Conservation (phyloP, 2,329 filamentous ascomycete species). For the Lachnum nothofagi region DNA sequence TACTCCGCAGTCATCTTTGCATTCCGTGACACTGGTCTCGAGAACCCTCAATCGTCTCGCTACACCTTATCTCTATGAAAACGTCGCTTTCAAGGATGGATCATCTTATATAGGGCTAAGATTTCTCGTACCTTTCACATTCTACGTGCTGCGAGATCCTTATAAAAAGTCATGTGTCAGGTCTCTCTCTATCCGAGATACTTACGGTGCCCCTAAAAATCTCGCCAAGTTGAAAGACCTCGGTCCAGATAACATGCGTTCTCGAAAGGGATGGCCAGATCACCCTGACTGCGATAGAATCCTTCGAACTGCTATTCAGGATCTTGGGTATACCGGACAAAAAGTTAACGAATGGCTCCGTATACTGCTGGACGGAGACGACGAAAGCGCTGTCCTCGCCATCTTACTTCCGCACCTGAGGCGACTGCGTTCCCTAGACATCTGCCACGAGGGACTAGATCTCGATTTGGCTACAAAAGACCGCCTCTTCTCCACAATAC, state of each 20-base stretch:
- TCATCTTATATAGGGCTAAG: background rate
- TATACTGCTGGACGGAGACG: background rate
- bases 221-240: background rate
- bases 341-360: background rate
- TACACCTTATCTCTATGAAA: background rate
- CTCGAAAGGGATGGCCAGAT: background rate
- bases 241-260: background rate
- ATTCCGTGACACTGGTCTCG: background rate
- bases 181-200: background rate
- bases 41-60: background rate
- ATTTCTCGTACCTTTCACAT: background rate
- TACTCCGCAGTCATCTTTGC: background rate
- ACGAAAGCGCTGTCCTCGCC: background rate
- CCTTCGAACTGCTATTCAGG: background rate
- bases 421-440: background rate
- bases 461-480: no score
- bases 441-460: background rate
- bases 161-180: background rate
- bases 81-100: background rate
- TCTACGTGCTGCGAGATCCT: background rate
- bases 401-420: background rate
- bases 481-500: background rate
- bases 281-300: background rate
- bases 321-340: background rate
- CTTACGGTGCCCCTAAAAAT: background rate